A percentile compares a stretch with the other conserved stretches of the same genome.
Conservation (phyloP, 2,329 filamentous ascomycete genomes). For the Chaetomiaceae sp. region DNA sequence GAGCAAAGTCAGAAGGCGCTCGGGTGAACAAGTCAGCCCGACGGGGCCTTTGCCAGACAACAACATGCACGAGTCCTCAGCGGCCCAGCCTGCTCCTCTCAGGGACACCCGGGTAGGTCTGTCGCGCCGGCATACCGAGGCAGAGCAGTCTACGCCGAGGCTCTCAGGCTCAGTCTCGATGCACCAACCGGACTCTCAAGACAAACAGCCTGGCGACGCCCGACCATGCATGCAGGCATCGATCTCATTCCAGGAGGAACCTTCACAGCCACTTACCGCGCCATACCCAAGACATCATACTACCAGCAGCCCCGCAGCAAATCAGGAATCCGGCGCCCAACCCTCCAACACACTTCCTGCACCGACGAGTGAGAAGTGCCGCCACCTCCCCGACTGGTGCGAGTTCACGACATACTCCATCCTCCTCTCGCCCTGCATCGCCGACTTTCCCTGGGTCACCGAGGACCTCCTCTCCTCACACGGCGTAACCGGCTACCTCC, state of each 20-base stretch:
- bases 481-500: conserved; percentile 34
- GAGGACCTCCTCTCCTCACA: conserved; percentile 39
- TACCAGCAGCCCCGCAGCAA: background rate
- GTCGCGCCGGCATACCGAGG: conserved; percentile 11
- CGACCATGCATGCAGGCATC: conserved; percentile 24
- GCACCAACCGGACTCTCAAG: conserved; percentile 8
- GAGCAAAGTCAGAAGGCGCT: conserved; percentile 11
- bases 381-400: conserved; percentile 34
- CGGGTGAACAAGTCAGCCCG: background rate
- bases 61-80: background rate
- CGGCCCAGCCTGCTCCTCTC: background rate
- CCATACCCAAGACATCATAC: background rate
- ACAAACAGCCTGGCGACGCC: background rate
- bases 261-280: background rate
- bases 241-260: conserved; percentile 16
- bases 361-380: conserved; percentile 27
- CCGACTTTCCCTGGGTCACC: conserved; percentile 33
- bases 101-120: background rate
- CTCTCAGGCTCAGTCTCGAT: conserved; percentile 7
- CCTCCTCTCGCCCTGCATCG: conserved; percentile 40
- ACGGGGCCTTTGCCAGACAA: background rate
- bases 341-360: background rate
- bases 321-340: background rate
- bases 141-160: background rate
- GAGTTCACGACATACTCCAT: conserved; percentile 34